Evolutionary conservation across 2,329 filamentous ascomycete genomes (phyloP), one percentile per base, ranked within the genome.

Genomic region (Periconia sp.): DNA sequence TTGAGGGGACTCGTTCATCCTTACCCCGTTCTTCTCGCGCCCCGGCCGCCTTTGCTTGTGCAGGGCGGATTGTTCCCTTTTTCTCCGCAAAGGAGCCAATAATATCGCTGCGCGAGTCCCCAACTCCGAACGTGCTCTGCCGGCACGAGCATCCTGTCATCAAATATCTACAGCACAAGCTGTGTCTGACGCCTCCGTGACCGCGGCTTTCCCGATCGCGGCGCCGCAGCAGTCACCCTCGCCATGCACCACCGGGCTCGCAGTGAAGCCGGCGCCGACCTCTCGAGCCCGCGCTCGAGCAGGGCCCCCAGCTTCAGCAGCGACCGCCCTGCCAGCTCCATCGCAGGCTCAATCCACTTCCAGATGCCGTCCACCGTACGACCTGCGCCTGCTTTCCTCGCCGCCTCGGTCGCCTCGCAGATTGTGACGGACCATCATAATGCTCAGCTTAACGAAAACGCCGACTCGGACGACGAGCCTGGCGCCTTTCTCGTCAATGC

Each of bases 401-500:
- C 92, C 33, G 79, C 84, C 22, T 87, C 90, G 32, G 90, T 92
- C 45, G 94, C 92, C 37, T 91, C 89, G 13, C 90, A 96, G 67
- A 92, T 95, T 50, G 86, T 97, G 57, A 92, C 89, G 45, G 90
- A 91, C 63, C 87, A 95, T 64, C 87, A 94, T 71, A 88, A 92
- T 62, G 84, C 81, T 54, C 85, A 87, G 63, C 80, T 85, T 45
- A 83, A 85, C 56, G 77, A 84, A 36, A 86, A 86, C 78, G 83
- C 85, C 59, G 83, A 88, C 61, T 81, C 87, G 49, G 80, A 87
- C 54, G 78, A 86, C 41, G 81, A 85, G 53, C 79, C 82, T 16
- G 36, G 47, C 25, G 57, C 61, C 1, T 81, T 82, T 4, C 79
- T 80, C 43, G 86, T 88, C 55, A 83, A 86, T 13, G 88, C 88